Conservation (phyloP, 768 basidiomycete species). For the Flagelloscypha sp. region DNA sequence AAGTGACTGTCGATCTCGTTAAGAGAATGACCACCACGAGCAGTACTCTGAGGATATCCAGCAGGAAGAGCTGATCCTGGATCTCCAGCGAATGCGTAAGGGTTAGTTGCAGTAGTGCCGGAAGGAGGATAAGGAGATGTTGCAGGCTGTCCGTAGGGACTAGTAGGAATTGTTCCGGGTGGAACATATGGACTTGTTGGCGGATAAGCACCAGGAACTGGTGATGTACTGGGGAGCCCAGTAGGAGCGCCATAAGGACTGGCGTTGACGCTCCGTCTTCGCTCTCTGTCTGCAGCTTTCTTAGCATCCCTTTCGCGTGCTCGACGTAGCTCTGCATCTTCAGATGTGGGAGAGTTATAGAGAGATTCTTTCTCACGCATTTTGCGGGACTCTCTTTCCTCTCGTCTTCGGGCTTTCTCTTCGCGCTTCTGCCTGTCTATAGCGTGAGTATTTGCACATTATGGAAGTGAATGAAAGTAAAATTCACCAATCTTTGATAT, state of each 20-base stretch:
- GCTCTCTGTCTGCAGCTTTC: conserved; percentile 29
- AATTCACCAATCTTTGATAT: conserved; percentile 39
- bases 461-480: background rate
- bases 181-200: no score
- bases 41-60: conserved; percentile 15
- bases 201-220: no score
- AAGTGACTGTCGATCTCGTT: conserved; percentile 34
- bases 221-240: no score
- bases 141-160: no score
- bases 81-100: no score
- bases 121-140: no score
- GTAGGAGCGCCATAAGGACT: conserved; percentile 10
- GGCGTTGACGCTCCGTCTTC: conserved; percentile 48
- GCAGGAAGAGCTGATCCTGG: background rate
- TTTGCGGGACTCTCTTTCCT: conserved; percentile 36
- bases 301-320: conserved; percentile 52
- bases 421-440: conserved; percentile 37
- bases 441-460: background rate
- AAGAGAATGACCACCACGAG: conserved; percentile 16
- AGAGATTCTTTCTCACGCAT: conserved; percentile 45
- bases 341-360: conserved; percentile 25
- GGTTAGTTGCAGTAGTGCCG: no score
- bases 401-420: conserved; percentile 35
- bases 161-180: no score
- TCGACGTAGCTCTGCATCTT: conserved; percentile 46